phyloP scores from a whole-genome alignment of 2,329 filamentous ascomycete genomes.

The Chaetothyriales sp. region DNA sequence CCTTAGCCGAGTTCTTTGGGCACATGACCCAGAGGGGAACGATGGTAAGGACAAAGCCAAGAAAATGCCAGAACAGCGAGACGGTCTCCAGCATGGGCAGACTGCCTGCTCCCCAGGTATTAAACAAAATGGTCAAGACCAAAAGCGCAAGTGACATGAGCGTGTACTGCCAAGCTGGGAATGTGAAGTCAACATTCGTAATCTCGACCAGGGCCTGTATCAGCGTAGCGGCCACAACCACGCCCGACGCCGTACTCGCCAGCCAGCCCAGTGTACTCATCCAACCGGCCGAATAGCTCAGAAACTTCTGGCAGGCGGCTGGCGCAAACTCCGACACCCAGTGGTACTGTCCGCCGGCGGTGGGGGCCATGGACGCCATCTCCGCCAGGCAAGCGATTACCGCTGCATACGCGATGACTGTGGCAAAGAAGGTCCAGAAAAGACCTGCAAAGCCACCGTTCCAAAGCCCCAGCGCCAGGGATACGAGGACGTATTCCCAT shows the following conservation, averaged over 20 bases:
- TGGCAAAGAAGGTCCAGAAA: conserved; percentile 24
- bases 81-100: conserved; percentile 17
- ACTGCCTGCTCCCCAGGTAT: conserved; percentile 14
- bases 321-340: conserved; percentile 35
- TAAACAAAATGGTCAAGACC: conserved; percentile 16
- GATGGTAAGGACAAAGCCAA: conserved; percentile 15
- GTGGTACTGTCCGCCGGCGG: conserved; percentile 24
- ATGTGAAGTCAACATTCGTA: conserved; percentile 13
- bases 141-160: conserved; percentile 19
- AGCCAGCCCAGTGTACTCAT: conserved; percentile 26
- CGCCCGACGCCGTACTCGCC: conserved; percentile 22
- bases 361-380: conserved; percentile 33
- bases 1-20: conserved; percentile 13
- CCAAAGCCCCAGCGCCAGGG: conserved; percentile 5
- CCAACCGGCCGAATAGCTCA: conserved; percentile 33
- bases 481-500: conserved; percentile 1
- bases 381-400: conserved; percentile 50
- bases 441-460: conserved; percentile 14
- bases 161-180: conserved; percentile 20
- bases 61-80: conserved; percentile 16
- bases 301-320: conserved; percentile 25
- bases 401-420: conserved; percentile 46
- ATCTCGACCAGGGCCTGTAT: conserved; percentile 27
- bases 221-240: conserved; percentile 25
- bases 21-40: conserved; percentile 17